A percentile compares a stretch with the other conserved stretches of the same genome.
phyloP scores from a whole-genome alignment of 768 basidiomycete genomes.

The Suillus fuscotomentosus region DNA sequence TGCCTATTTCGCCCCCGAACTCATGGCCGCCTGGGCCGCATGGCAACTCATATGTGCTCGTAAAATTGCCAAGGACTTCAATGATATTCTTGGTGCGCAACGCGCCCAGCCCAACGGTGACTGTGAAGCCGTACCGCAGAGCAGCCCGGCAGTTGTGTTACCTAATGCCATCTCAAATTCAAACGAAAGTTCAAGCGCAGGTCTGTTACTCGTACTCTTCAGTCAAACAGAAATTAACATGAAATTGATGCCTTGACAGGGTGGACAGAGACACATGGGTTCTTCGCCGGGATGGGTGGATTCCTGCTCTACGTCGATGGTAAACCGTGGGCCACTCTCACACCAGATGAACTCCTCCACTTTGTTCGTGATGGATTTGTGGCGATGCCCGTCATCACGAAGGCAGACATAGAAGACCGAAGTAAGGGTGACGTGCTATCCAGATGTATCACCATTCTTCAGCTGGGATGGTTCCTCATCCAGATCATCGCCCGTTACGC shows the following conservation, averaged over 20 bases:
- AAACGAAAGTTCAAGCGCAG: background rate
- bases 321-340: background rate
- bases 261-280: background rate
- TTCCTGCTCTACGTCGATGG: background rate
- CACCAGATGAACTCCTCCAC: background rate
- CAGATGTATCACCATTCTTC: background rate
- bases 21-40: background rate
- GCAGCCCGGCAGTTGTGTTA: background rate
- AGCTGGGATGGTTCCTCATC: background rate
- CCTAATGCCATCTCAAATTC: background rate
- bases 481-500: too few species aligned
- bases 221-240: background rate
- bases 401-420: background rate
- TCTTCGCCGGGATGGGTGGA: background rate
- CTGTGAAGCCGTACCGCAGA: background rate
- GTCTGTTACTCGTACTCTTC: background rate
- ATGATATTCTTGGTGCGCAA: background rate
- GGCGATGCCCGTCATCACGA: background rate
- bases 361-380: background rate
- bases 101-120: background rate
- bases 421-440: background rate
- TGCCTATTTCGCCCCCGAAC: constrained; percentile 6
- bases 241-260: background rate
- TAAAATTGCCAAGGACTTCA: background rate
- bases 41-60: constrained; percentile 22